Evolutionary conservation across 768 basidiomycete species (phyloP).

Genomic region (Serendipita indica): DNA sequence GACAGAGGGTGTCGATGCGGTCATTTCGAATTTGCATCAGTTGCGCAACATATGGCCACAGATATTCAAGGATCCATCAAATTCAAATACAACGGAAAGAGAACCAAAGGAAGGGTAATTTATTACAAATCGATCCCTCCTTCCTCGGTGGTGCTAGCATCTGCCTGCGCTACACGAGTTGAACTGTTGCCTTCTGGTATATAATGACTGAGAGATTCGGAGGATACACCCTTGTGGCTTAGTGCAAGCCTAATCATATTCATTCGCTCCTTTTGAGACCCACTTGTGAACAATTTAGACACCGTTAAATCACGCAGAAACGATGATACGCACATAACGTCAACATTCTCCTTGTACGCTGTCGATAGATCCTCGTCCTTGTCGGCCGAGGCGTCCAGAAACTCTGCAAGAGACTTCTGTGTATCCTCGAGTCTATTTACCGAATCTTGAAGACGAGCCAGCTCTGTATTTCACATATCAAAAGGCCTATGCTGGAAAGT

Average conservation of each 20-base stretch:
- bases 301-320: not conserved
- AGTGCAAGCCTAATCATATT: not conserved
- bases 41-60: slow-evolving; percentile 61
- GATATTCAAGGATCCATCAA: slow-evolving; percentile 33
- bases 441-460: slow-evolving; percentile 59
- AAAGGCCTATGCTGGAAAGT: not conserved
- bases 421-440: slow-evolving; percentile 46
- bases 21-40: slow-evolving; percentile 46
- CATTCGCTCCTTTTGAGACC: not conserved
- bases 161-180: too few species aligned
- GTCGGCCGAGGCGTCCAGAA: slow-evolving; percentile 29
- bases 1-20: slow-evolving; percentile 31
- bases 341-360: slow-evolving; percentile 56
- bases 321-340: slow-evolving; percentile 37
- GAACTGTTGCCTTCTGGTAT: too few species aligned
- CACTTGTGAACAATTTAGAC: not conserved
- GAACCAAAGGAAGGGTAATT: too few species aligned
- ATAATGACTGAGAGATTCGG: not conserved
- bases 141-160: not conserved
- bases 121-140: not conserved
- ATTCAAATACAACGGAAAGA: not conserved
- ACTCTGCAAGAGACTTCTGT: slow-evolving; percentile 29
- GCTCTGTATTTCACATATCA: slow-evolving; percentile 34
- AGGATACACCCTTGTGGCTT: not conserved
- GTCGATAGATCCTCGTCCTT: slow-evolving; percentile 43